Conservation (phyloP, 1,139 yeast genomes). For the Candida pseudocylindracea region DNA sequence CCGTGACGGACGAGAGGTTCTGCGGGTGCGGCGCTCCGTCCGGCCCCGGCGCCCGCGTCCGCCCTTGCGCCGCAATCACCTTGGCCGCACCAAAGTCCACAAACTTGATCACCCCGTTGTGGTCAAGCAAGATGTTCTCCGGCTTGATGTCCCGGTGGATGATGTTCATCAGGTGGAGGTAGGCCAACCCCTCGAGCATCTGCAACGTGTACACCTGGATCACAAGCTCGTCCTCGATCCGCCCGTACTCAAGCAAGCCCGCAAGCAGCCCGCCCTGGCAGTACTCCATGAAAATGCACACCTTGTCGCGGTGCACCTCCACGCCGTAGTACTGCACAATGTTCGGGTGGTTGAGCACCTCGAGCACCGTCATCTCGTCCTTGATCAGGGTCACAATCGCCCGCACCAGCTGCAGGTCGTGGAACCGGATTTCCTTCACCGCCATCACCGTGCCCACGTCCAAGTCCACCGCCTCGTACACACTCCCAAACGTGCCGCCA, state of each 20-base stretch:
- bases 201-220: slow-evolving; percentile 81
- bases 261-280: slow-evolving; percentile 95
- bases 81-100: slow-evolving; percentile 98
- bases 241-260: slow-evolving; percentile 55
- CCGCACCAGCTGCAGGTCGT: slow-evolving; percentile 70
- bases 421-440: slow-evolving; percentile 83
- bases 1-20: slow-evolving; percentile 43
- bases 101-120: slow-evolving; percentile 80
- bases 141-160: slow-evolving; percentile 96
- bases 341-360: slow-evolving; percentile 87
- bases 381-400: slow-evolving; percentile 74
- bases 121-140: slow-evolving; percentile 77
- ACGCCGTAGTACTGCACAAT: slow-evolving; percentile 93
- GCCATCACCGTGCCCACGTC: slow-evolving; percentile 97
- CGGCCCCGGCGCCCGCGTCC: slow-evolving; percentile 12
- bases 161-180: slow-evolving; percentile 87
- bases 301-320: slow-evolving; percentile 90
- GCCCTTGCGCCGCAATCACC: slow-evolving; percentile 58
- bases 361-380: slow-evolving; percentile 93
- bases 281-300: slow-evolving; percentile 90
- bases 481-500: slow-evolving; percentile 92
- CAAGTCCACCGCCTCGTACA: slow-evolving; percentile 75
- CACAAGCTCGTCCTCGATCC: slow-evolving; percentile 89
- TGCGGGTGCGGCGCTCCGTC: slow-evolving; percentile 1
- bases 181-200: slow-evolving; percentile 88